Base-by-base conservation (phyloP, 164 flowering plant genomes). In the Tetrastigma voinierianum region DNA sequence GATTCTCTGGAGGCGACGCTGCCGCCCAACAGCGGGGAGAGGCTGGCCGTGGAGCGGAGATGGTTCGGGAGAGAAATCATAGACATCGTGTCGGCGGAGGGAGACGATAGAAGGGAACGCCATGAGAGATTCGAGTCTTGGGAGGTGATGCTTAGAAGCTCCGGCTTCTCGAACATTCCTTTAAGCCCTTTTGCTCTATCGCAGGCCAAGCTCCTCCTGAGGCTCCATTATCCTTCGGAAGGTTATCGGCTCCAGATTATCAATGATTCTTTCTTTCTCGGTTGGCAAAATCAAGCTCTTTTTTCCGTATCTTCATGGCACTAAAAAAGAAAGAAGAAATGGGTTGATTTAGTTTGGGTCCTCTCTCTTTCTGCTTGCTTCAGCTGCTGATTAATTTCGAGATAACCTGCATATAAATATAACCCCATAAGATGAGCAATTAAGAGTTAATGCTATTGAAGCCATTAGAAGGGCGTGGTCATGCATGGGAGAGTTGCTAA, bases 241-340 rank as follows among this genome's bases (percentile, higher is more conserved):
- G 98, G 98, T 12, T 94, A 90, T 66, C 87, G 82, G 62, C 89
- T 94, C 44, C 91, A 80, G 61, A 70, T 78, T 55, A 74, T 70
- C 61, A 76, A 82, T 55, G 70, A 74, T 25, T 75, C 87, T 69
- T 81, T 83, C 65, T 87, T 89, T 66, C 80, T 94, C 6, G 94
- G 95, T 69, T 94, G 98, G 98, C 90, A 86, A 63, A 87, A 83
- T 76, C 89, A 78, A 17, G 62, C 87, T 65, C 95, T 91, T 49
- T 91, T 91, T 79, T 88, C 97, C 14, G 90, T 94, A 47, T 94
- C 98, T 59, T 89, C 98, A 17, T 94, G 98, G 98, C 86, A 72
- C 70, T 89, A 65, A 70, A 17, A 32, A 32, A 32, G 40, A 32
- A 32, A 32, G 40, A 32, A 32, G 40, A 32, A 32, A 32, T 4